phyloP scores from a whole-genome alignment of 768 basidiomycete species.

The Rhodotorula paludigena region DNA sequence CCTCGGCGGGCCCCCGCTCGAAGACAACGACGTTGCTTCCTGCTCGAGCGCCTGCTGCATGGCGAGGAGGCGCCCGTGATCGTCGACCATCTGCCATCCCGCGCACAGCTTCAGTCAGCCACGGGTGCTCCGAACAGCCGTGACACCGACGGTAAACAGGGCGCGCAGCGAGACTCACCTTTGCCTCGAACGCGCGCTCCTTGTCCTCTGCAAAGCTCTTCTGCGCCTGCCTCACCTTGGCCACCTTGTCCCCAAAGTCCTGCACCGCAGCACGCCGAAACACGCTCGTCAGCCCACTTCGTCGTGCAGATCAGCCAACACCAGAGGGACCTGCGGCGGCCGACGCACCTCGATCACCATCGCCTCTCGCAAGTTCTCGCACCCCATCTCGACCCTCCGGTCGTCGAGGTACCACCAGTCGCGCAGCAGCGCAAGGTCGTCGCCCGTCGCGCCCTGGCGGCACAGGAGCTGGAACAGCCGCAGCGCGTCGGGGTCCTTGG shows the following conservation, averaged over 20 bases:
- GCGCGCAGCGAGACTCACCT: constrained; percentile 23
- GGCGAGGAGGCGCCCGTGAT: constrained; percentile 66
- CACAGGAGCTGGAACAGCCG: constrained; percentile 77
- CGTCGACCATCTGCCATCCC: constrained; percentile 77
- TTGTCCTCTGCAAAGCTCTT: constrained; percentile 95
- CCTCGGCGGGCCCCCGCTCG: constrained; percentile 58
- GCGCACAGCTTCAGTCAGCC: background rate
- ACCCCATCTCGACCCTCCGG: constrained; percentile 83
- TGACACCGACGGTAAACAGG: too few species aligned
- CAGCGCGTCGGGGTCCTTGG: constrained; percentile 42
- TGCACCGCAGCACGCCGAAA: constrained; percentile 45
- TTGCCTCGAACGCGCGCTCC: constrained; percentile 70
- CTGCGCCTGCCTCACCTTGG: constrained; percentile 71
- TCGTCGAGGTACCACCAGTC: constrained; percentile 99
- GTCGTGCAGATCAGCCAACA: background rate
- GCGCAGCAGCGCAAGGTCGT: constrained; percentile 66
- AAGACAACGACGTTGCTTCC: too few species aligned
- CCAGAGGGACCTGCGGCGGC: background rate
- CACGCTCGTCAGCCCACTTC: background rate
- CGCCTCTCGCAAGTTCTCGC: constrained; percentile 52
- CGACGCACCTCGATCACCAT: background rate
- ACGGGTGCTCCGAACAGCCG: background rate
- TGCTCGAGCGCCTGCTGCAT: constrained; percentile 83
- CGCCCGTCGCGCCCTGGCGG: constrained; percentile 75
- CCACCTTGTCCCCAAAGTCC: constrained; percentile 68